Evolutionary conservation across 176 grass and related monocot species (phyloP), one percentile per base, ranked within the genome.

Genomic region (Triticum turgidum): DNA sequence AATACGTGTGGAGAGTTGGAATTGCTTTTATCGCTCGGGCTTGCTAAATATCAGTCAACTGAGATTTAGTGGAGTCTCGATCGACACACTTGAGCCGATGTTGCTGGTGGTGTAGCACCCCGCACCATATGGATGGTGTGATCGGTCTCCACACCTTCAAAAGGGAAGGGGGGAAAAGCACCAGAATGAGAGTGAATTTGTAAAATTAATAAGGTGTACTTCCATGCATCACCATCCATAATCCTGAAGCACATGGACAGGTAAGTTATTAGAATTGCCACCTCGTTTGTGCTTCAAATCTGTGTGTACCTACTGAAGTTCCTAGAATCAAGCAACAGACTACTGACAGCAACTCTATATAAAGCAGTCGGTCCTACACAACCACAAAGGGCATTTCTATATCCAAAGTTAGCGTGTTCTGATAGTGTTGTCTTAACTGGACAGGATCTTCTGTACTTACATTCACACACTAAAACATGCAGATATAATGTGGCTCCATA

Each of bases 81-180:
- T 52, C 49, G 49, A 52, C 14, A 52, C 15, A 52, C 49, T 52
- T 52, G 15, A 52, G 49, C 49, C 14, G 5, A 52, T 52, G 49
- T 52, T 52, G 83, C 63, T 81, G 85, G 72, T 71, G 84, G 82
- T 83, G 91, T 61, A 64, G 84, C 79, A 42, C 89, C 84, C 65
- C 87, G 87, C 72, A 96, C 91, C 79, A 96, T 76, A 82, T 96
- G 94, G 84, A 96, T 93, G 54, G 94, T 96, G 87, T 96, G 94
- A 66, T 96, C 94, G 7, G 89, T 86, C 73, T 84, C 91, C 14
- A 93, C 91, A 72, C 94, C 94, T 93, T 78, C 74, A 75, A 59
- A 54, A 83, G 6, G 11, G 45, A 51, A 56, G 62, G 80, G 18
- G 61, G 33, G 42, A 32, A 74, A 83, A 1, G 24, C 22, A 61